Percentiles rank a stretch among this genome's conserved stretches.
phyloP scores from a whole-genome alignment of 2,329 filamentous ascomycete species.

The Akanthomyces uredinophilus region DNA sequence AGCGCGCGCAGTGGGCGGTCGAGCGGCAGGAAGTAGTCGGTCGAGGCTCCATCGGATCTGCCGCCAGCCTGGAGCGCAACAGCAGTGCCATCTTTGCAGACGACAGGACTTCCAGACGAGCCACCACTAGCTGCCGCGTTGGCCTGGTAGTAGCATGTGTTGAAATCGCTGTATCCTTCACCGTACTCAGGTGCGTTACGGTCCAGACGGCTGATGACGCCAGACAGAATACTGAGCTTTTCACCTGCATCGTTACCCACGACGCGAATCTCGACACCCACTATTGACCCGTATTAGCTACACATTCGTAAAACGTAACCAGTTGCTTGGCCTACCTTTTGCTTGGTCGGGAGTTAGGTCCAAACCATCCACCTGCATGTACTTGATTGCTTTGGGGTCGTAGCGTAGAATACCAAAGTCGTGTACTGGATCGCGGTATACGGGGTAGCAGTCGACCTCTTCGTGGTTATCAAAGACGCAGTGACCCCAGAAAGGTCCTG shows the following conservation, averaged over 20 bases:
- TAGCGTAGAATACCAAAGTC: conserved; percentile 97
- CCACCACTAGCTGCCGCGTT: conserved; percentile 94
- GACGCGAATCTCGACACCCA: conserved; percentile 91
- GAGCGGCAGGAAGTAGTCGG: conserved; percentile 93
- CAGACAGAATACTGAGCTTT: conserved; percentile 95
- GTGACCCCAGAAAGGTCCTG: conserved; percentile 96
- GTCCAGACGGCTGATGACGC: conserved; percentile 92
- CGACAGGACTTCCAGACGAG: conserved; percentile 96
- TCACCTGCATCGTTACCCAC: conserved; percentile 98
- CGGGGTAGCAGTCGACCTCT: conserved; percentile 88
- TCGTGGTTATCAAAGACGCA: conserved; percentile 99
- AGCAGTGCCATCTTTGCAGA: conserved; percentile 88
- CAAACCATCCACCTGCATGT: conserved; percentile 84
- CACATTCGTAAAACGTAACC: neutral
- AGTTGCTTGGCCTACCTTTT: conserved; percentile 42
- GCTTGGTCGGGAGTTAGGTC: conserved; percentile 80
- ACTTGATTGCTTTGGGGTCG: conserved; percentile 92
- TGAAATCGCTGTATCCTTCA: conserved; percentile 98
- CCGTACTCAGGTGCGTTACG: conserved; percentile 97
- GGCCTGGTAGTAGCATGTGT: conserved; percentile 91
- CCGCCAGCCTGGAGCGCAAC: conserved; percentile 93
- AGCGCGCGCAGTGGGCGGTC: conserved; percentile 86
- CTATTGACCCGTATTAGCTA: conserved; percentile 31
- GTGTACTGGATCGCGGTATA: conserved; percentile 97
- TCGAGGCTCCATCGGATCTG: conserved; percentile 88